phyloP scores from a whole-genome alignment of 352 stramenopile genomes.

The Phytophthora quininea region DNA sequence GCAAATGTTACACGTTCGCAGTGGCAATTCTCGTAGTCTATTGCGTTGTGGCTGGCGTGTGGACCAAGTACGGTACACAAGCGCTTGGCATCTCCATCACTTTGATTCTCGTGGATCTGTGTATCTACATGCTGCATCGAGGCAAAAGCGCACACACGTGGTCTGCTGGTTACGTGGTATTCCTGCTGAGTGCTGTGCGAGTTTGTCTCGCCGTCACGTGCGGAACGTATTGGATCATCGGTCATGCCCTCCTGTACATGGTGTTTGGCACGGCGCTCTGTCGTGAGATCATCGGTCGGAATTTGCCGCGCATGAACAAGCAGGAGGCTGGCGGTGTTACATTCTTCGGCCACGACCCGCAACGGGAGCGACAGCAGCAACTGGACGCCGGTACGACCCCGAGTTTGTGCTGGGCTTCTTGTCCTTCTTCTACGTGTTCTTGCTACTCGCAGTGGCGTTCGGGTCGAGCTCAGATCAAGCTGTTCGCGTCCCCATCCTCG shows the following conservation, averaged over 20 bases:
- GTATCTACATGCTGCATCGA: slow-evolving; percentile 75
- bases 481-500: slow-evolving; percentile 58
- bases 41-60: slow-evolving; percentile 54
- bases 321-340: slow-evolving; percentile 82
- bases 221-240: slow-evolving; percentile 82
- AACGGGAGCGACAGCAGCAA: slow-evolving; percentile 57
- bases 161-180: slow-evolving; percentile 83
- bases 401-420: slow-evolving; percentile 86
- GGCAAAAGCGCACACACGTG: slow-evolving; percentile 62
- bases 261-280: slow-evolving; percentile 79
- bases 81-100: slow-evolving; percentile 71
- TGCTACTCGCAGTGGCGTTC: slow-evolving; percentile 82
- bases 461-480: slow-evolving; percentile 52
- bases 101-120: slow-evolving; percentile 73
- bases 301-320: slow-evolving; percentile 82
- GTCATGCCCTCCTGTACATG: slow-evolving; percentile 81
- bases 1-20: slow-evolving; percentile 54
- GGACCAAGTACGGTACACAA: slow-evolving; percentile 67
- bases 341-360: slow-evolving; percentile 83
- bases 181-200: slow-evolving; percentile 73
- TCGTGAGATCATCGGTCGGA: slow-evolving; percentile 82
- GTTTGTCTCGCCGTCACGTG: slow-evolving; percentile 74
- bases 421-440: slow-evolving; percentile 87
- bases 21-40: slow-evolving; percentile 62
- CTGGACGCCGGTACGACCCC: slow-evolving; percentile 75